Evolutionary conservation across 192 early-diverging fungal genomes (phyloP), one percentile per base, ranked within the genome.

Genomic region (Phlyctochytrium bullatum): DNA sequence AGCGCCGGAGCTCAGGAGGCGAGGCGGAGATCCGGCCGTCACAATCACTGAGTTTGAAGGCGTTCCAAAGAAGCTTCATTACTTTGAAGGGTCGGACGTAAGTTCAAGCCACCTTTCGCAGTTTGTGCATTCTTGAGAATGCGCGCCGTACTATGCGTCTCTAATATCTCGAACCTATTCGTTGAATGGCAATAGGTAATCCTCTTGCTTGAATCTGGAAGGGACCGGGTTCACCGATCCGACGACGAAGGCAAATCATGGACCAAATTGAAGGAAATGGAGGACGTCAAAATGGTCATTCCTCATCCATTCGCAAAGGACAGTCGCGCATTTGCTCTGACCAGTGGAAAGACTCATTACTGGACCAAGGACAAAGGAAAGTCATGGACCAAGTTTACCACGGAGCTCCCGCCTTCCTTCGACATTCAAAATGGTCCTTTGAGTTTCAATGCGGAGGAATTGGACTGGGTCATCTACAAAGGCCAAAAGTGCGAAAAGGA

Each of bases 371-470:
- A 91, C 67, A 62, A 71, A 34, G 90, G 88, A 4, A 68, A 52
- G 25, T 76, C 80, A 20, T 91, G 88, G 88, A 69, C 76, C 1
- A 0, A 58, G 17, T 88, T 91, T 61, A 63, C 60, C 1, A 84
- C 83, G 1, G 73, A 75, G 12, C 52, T 71, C 0, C 50, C 30
- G 24, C 87, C 86, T 16, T 69, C 75, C 52, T 36, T 52, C 3
- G 34, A 35, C 61, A 3, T n/a, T 61, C 4, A 25, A n/a, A 32
- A 62, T 20, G 66, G 69, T 20, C n/a, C n/a, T n/a, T 61, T 89
- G 0, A 67, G 79, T 6, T 95, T 95, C 70, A 90, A 95, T 64
- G 89, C 92, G 0, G 78, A 79, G 40, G 76, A 90, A 3, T 31
- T 82, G 0, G 68, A 80, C 34, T 86, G 86, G 80, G 75, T 93